Base-by-base conservation (phyloP, 768 basidiomycete genomes). In the Rhodosporidiobolus odoratus region DNA sequence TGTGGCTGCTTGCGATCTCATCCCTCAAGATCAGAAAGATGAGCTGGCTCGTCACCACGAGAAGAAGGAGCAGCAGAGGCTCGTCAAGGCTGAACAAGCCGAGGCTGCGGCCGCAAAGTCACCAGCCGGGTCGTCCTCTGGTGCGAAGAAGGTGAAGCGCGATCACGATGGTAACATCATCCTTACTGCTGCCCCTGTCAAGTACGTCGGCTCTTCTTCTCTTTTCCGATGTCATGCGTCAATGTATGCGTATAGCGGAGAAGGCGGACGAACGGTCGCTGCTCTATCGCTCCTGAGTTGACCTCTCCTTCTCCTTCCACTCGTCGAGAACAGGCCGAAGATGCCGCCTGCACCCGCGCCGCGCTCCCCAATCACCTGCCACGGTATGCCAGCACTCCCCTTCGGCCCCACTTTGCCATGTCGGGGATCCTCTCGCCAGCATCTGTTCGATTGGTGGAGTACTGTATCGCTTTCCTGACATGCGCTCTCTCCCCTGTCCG, bases 351-450 rank as follows among this genome's bases (percentile, higher is more conserved):
- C 59, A 2, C 32, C 65, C 12, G 54, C 65, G 3, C 27, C 19
- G 0, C 67, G 70, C 19, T 78, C 78, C 21, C 78, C 78, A 32
- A 78, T 78, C 67, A 78, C 78, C 45, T 79, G 78, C 68, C 78
- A 79, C 43, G 78, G 78, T 78, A 2, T 43, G 78, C 48, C 10
- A n/a, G n/a, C 25, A 13, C n/a, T 32, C 25, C 34, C 30, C 17
- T 10, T 27, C 41, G 1, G 6, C 34, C n/a, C 40, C 35, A 32
- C 23, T 25, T 21, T 38, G 21, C 5, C 30, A 16, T 32, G 16
- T 2, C 9, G 32, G 43, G 34, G 27, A n/a, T 50, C 45, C 27
- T 35, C 62, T 27, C 41, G 10, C 21, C n/a, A n/a, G n/a, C n/a
- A n/a, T n/a, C n/a, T n/a, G n/a, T n/a, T n/a, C n/a, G n/a, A n/a